Conservation (phyloP, 768 basidiomycete species). For the Leccinum variicolor region DNA sequence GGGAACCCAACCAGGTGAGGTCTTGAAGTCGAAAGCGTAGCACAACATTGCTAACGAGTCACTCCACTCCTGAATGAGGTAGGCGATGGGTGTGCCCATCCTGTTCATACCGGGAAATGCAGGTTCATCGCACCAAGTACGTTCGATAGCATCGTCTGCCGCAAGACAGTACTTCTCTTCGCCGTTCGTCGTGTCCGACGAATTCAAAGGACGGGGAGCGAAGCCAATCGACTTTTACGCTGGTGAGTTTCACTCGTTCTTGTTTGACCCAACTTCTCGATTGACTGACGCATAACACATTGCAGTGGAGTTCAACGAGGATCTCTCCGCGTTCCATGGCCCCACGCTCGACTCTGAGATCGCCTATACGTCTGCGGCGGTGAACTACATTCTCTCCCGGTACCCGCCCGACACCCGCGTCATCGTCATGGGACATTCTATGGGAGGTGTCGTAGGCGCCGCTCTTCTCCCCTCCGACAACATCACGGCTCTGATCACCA, state of each 20-base stretch:
- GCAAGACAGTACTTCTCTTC: conserved; percentile 71
- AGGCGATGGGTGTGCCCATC: conserved; percentile 68
- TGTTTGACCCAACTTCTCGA: not conserved
- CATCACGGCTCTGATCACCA: conserved; percentile 84
- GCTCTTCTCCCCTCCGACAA: conserved; percentile 65
- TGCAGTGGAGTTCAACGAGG: conserved; percentile 91
- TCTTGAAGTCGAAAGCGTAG: not conserved
- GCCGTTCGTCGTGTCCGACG: conserved; percentile 52
- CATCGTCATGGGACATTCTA: conserved; percentile 88
- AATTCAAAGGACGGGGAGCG: conserved; percentile 44
- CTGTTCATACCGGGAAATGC: conserved; percentile 98
- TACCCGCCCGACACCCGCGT: conserved; percentile 66
- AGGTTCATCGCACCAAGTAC: conserved; percentile 89
- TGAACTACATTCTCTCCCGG: conserved; percentile 73
- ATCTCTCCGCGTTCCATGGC: conserved; percentile 93
- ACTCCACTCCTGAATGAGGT: conserved; percentile 2
- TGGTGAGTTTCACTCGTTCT: conserved; percentile 42
- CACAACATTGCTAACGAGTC: not conserved
- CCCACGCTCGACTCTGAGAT: conserved; percentile 83
- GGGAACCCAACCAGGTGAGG: conserved; percentile 65
- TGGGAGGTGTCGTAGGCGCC: conserved; percentile 92
- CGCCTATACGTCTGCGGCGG: conserved; percentile 64
- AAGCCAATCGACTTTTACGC: conserved; percentile 83
- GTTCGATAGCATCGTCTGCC: conserved; percentile 93
- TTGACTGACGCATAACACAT: not conserved